phyloP scores from a whole-genome alignment of 129 eudicot species.

The Silybum marianum region DNA sequence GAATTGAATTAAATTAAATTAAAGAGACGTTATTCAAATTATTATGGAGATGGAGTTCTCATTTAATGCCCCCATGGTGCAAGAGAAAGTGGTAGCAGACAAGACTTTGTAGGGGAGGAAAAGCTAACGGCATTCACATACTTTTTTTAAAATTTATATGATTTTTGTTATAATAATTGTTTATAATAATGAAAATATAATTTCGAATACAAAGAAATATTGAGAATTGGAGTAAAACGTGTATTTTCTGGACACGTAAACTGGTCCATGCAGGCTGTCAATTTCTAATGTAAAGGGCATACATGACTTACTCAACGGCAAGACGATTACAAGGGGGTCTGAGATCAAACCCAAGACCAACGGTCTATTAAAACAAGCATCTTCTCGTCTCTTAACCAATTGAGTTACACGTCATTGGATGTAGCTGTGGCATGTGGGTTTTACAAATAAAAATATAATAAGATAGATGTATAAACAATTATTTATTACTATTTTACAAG shows the following conservation, averaged over 20 bases:
- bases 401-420: no score
- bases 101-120: background rate
- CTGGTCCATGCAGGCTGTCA: no score
- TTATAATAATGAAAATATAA: background rate
- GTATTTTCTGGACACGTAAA: no score
- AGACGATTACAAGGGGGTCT: no score
- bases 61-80: slow-evolving; percentile 23
- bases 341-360: no score
- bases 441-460: no score
- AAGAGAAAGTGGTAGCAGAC: slow-evolving; percentile 19
- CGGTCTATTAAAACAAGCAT: no score
- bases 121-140: slow-evolving; percentile 3
- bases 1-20: background rate
- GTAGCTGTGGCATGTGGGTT: no score
- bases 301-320: no score
- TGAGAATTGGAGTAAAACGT: no score
- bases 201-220: background rate
- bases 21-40: background rate
- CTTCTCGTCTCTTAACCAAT: no score
- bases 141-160: background rate
- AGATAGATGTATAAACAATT: background rate
- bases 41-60: slow-evolving; percentile 12
- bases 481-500: background rate
- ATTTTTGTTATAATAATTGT: background rate
- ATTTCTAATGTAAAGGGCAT: no score